A percentile compares a stretch with the other conserved stretches of the same genome.
Evolutionary conservation across 176 grass and related monocot genomes (phyloP).

Genomic region (Themeda triandra): DNA sequence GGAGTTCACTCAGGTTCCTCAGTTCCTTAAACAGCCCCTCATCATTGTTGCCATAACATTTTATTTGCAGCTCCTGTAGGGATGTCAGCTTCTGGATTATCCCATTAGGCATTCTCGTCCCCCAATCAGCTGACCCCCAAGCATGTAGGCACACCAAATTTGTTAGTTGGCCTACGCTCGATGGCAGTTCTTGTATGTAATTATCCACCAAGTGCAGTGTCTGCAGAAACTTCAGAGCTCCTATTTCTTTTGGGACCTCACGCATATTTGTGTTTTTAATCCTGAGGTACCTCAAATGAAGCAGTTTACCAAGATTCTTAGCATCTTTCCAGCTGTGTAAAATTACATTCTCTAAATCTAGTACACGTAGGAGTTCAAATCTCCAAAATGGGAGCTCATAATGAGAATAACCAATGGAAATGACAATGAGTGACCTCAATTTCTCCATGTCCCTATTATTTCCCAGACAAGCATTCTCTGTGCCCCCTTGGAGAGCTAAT

Average conservation of each 20-base stretch:
- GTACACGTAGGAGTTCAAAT: neutral
- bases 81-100: neutral
- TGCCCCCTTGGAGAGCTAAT: neutral
- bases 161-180: neutral
- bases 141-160: neutral
- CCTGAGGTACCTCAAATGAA: neutral
- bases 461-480: neutral
- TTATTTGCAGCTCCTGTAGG: neutral
- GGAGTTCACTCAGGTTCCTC: neutral
- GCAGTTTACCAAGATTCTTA: neutral
- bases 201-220: neutral
- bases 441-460: neutral
- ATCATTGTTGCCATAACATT: no score
- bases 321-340: neutral
- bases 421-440: neutral
- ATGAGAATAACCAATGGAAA: fast-evolving
- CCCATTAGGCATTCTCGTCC: neutral
- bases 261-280: neutral
- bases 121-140: fast-evolving
- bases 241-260: neutral
- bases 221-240: neutral
- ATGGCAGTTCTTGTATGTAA: neutral
- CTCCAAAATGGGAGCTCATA: neutral
- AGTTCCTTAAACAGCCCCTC: neutral
- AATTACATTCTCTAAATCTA: neutral